Evolutionary conservation across 192 early-diverging fungal species (phyloP), one percentile per base, ranked within the genome.

Genomic region (Pilaira anomala): DNA sequence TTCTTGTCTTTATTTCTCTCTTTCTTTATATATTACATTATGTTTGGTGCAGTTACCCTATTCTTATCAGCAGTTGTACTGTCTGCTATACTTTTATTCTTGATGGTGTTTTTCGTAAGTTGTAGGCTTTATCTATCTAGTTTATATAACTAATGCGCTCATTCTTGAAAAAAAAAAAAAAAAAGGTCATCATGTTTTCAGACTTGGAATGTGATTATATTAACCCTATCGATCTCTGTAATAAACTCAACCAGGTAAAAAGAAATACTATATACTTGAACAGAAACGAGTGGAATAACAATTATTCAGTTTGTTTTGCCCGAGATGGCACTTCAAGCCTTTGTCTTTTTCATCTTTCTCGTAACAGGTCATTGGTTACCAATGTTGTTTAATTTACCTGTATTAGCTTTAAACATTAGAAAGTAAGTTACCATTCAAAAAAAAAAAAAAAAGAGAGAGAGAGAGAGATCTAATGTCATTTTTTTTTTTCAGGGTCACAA

Each of bases 201-300:
- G 75, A 77, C 56, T 62, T 94, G 48, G 90, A 98, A 82, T 92
- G 90, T 79, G 95, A 98, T 69, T 98, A 98, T 79, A 95, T 98
- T 79, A 98, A 98, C 76, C 95, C 95, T 16, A 96, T 98, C 65
- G 95, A 98, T 73, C 84, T 98, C 46, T 95, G 92, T 77, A 89
- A 89, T 70, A 93, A 87, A 64, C 80, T 98, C 67, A 98, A 98
- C 73, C 88, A 87, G 79, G 92, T 91, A 80, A 39, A 45, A 28
- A 56, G 1, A 36, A 49, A 14, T 24, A 3, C n/a, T 33, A 36
- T 11, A 21, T 9, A 16, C 36, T 48, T 21, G 24, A 25, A 41
- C 6, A 57, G 7, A 12, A 39, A 42, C 9, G 8, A 3, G 26
- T 48, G n/a, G 19, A 48, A 24, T 30, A 5, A 21, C 14, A 16